Conservation (phyloP, 2,329 filamentous ascomycete species). For the Aspergillus aculeatinus region DNA sequence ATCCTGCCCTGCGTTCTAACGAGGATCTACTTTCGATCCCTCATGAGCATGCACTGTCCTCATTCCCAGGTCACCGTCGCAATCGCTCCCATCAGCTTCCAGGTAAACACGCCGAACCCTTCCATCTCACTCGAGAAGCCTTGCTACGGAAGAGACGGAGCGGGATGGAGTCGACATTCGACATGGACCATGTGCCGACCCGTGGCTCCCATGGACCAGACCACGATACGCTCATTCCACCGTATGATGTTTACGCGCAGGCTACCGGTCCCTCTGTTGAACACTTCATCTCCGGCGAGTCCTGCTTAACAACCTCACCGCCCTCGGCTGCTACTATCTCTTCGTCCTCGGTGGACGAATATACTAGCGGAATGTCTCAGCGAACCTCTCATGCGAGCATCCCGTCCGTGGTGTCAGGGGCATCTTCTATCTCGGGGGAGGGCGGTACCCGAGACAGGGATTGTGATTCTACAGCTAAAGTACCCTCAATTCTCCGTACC, state of each 20-base stretch:
- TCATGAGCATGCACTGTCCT: slow-evolving; percentile 12
- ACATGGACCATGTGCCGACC: slow-evolving; percentile 21
- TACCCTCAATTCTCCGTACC: slow-evolving; percentile 43
- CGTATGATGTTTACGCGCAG: slow-evolving; percentile 14
- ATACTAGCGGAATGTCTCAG: slow-evolving; percentile 48
- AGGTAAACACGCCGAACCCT: slow-evolving; percentile 34
- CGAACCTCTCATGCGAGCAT: slow-evolving; percentile 50
- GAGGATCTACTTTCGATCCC: slow-evolving; percentile 17
- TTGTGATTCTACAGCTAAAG: slow-evolving; percentile 22
- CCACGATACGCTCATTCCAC: slow-evolving; percentile 22
- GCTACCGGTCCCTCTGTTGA: slow-evolving; percentile 17
- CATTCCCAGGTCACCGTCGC: slow-evolving; percentile 32
- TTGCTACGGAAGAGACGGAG: slow-evolving; percentile 33
- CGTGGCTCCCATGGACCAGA: slow-evolving; percentile 16
- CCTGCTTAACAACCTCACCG: slow-evolving; percentile 34
- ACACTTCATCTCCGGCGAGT: slow-evolving; percentile 16
- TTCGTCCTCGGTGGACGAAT: slow-evolving; percentile 48
- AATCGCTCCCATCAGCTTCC: slow-evolving; percentile 39
- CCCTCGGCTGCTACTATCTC: slow-evolving; percentile 49
- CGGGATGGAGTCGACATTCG: slow-evolving; percentile 24
- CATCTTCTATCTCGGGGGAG: slow-evolving; percentile 47
- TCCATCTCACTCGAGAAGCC: slow-evolving; percentile 36
- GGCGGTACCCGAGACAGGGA: slow-evolving; percentile 32
- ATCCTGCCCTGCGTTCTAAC: slow-evolving; percentile 37
- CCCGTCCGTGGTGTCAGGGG: slow-evolving; percentile 46